phyloP scores from a whole-genome alignment of 2,329 filamentous ascomycete species.

The Colletotrichum tofieldiae region DNA sequence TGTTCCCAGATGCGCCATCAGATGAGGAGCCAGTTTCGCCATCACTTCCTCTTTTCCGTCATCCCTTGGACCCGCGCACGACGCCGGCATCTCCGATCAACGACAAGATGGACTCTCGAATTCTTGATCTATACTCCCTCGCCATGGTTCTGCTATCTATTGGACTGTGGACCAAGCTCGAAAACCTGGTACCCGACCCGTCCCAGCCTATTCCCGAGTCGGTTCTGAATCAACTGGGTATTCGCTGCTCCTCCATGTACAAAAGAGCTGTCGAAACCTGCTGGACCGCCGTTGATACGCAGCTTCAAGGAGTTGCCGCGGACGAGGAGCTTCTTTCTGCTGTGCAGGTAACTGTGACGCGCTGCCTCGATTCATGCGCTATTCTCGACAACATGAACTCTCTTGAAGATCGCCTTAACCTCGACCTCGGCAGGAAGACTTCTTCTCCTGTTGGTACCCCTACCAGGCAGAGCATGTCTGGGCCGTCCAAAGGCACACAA shows the following conservation, averaged over 20 bases:
- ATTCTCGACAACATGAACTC: constrained; percentile 73
- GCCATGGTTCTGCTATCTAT: constrained; percentile 82
- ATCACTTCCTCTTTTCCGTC: constrained; percentile 70
- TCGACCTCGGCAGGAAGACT: constrained; percentile 58
- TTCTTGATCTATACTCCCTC: constrained; percentile 80
- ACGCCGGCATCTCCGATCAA: constrained; percentile 64
- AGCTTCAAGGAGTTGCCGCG: constrained; percentile 62
- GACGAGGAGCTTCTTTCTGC: constrained; percentile 68
- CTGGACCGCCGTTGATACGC: constrained; percentile 78
- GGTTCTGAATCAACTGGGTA: constrained; percentile 74
- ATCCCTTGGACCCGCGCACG: constrained; percentile 74
- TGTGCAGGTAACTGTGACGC: constrained; percentile 69
- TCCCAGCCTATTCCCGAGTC: constrained; percentile 71
- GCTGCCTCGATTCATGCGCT: constrained; percentile 74
- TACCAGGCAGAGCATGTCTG: constrained; percentile 27
- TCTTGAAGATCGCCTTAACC: constrained; percentile 67
- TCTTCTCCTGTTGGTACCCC: constrained; percentile 14
- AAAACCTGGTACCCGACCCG: constrained; percentile 63
- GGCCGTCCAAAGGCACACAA: constrained; percentile 34
- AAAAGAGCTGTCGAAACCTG: constrained; percentile 82
- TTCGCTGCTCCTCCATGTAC: constrained; percentile 81
- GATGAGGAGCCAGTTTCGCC: constrained; percentile 49
- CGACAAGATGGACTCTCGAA: constrained; percentile 68
- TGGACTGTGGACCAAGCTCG: constrained; percentile 81
- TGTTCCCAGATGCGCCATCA: constrained; percentile 72